Base-by-base conservation (phyloP, 2,329 filamentous ascomycete species). In the Fusarium sp. region DNA sequence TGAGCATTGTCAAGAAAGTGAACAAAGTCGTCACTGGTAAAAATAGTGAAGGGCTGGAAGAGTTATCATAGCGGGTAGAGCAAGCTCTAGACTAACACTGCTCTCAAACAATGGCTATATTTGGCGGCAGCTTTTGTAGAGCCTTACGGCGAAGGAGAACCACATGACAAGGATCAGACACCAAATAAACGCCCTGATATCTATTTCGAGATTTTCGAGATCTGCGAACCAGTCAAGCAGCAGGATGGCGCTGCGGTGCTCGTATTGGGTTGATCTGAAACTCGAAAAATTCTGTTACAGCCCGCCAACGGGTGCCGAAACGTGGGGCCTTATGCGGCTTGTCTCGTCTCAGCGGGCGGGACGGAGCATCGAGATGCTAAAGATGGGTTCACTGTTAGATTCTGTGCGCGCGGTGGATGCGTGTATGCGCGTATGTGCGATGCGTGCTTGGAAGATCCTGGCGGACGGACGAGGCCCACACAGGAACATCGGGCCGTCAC, bases 401-500 rank as follows among this genome's bases (percentile, higher is more conserved):
- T 61, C 40, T 27, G 27, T 32, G 27, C 58, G 25, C 58, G 38
- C n/a, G 25, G 25, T 27, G 58, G 25, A 50, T 63, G 45, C 27
- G 20, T 20, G 59, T 35, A 62, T 35, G 37, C 33, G 58, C 35
- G 58, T 61, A 47, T 43, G 43, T 20, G 32, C 20, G 58, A 33
- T 30, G 27, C 27, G 11, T 40, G 27, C 58, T 38, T 43, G 35
- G 56, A 37, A 40, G 32, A 58, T 56, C 33, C 66, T 52, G 47
- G 47, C 27, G 27, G 54, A 63, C 40, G 66, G 64, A 69, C 30
- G 61, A 60, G 62, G 33, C 43, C 69, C 37, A 65, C 57, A 45
- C 37, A 68, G 69, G 75, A 73, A 72, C 33, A 73, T 70, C 70
- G 75, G 73, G 20, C 72, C 72, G 77, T 76, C 64, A 73, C 68